Conservation (phyloP, 805 yeast genomes). For the Debaryomyces prosopidis region DNA sequence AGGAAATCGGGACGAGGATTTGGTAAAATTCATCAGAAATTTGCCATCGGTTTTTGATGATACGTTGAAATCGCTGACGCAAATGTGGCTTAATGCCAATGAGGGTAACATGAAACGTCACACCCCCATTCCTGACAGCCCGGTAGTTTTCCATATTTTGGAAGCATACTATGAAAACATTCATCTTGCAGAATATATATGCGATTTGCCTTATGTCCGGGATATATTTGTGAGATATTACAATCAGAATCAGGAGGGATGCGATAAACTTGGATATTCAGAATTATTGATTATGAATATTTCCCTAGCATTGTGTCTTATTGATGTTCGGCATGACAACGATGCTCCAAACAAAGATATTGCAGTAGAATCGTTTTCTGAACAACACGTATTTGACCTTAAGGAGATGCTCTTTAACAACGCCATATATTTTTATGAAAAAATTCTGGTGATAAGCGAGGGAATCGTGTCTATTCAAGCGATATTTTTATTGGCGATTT, state of each 20-base stretch:
- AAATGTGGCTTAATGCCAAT: conserved; percentile 10
- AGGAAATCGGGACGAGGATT: conserved; percentile 17
- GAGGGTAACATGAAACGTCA: conserved; percentile 1
- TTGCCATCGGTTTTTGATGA: conserved; percentile 22
- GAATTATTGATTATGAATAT: conserved; percentile 34
- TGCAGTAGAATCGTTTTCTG: conserved; percentile 6
- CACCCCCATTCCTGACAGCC: conserved; percentile 10
- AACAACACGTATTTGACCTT: conserved; percentile 12
- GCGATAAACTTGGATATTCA: conserved; percentile 18
- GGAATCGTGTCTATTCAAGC: conserved; percentile 53
- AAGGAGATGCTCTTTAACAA: conserved; percentile 18
- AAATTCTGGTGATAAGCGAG: conserved; percentile 46
- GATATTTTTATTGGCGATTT: conserved; percentile 44
- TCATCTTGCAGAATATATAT: conserved; percentile 15
- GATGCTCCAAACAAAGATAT: background rate
- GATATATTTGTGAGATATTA: conserved; percentile 26
- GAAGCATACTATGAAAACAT: conserved; percentile 17
- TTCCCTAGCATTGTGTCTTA: conserved; percentile 23
- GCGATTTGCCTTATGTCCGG: conserved; percentile 11
- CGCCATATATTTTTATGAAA: conserved; percentile 52
- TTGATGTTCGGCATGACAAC: conserved; percentile 12
- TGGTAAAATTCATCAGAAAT: conserved; percentile 24
- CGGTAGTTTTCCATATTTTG: conserved; percentile 25
- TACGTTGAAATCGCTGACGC: conserved; percentile 17
- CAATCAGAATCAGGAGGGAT: background rate